Evolutionary conservation across 345 rosid species (phyloP).

Genomic region (Citropsis articulata): DNA sequence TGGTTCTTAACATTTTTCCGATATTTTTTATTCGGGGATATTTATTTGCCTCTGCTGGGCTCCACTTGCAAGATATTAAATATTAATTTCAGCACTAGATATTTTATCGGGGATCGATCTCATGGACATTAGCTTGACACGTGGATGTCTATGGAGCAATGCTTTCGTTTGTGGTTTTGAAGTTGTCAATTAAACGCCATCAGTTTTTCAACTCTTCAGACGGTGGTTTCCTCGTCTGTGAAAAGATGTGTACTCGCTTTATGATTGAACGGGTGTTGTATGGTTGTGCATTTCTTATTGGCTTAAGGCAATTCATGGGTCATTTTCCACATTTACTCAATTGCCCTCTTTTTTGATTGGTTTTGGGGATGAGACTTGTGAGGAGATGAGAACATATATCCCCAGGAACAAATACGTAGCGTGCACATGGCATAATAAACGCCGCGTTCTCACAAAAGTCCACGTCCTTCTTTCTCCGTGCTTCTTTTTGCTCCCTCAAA

Average conservation of each 20-base stretch:
- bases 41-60: not conserved
- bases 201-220: not conserved
- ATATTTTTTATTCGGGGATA: conserved; percentile 9
- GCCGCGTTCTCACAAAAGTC: no score
- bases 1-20: not conserved
- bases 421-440: not conserved
- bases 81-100: conserved; percentile 10
- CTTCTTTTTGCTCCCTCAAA: no score
- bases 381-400: not conserved
- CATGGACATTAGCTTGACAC: conserved; percentile 19
- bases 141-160: conserved; percentile 12
- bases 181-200: not conserved
- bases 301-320: not conserved
- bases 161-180: conserved; percentile 16
- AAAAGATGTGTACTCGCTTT: not conserved
- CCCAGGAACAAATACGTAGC: not conserved
- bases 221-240: not conserved
- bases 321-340: not conserved
- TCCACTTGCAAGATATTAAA: conserved; percentile 1
- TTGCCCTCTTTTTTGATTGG: not conserved
- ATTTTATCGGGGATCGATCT: conserved; percentile 22
- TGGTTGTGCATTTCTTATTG: not conserved
- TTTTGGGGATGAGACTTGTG: no score
- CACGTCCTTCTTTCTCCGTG: no score
- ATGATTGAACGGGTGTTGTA: not conserved